Percentiles rank a stretch among this genome's conserved stretches.
phyloP scores from a whole-genome alignment of 257 asterid genomes.

The Dorcoceras hygrometricum region DNA sequence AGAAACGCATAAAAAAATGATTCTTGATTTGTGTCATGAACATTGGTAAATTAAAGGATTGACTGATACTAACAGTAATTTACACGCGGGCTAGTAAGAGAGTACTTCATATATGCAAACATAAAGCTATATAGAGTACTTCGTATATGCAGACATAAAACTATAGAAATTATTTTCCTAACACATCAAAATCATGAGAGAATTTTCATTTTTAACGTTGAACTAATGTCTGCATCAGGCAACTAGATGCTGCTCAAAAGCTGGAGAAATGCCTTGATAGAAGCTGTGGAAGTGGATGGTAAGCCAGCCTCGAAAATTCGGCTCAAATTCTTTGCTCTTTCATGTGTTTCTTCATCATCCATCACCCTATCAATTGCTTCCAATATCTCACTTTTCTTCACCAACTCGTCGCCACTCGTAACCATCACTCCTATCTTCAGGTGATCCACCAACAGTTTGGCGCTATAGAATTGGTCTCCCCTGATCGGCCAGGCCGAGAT shows the following conservation, averaged over 20 bases:
- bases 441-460: conserved; percentile 42
- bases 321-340: conserved; percentile 33
- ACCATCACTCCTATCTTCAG: conserved; percentile 45
- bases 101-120: no score
- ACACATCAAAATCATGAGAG: no score
- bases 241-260: conserved; percentile 17
- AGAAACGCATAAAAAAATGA: no score
- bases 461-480: conserved; percentile 67
- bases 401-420: conserved; percentile 32
- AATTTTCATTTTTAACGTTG: no score
- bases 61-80: no score
- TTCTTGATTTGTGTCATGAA: no score
- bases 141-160: no score
- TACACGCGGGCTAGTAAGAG: no score
- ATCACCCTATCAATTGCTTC: conserved; percentile 45
- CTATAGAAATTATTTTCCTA: no score
- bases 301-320: conserved; percentile 42
- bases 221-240: no score
- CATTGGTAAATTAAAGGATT: no score
- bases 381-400: conserved; percentile 42
- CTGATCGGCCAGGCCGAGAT: conserved; percentile 76
- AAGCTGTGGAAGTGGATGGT: conserved; percentile 47
- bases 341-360: conserved; percentile 50
- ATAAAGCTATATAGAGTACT: no score
- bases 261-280: conserved; percentile 44